Conservation (phyloP, 805 yeast genomes). For the Hanseniaspora pseudoguilliermondii region DNA sequence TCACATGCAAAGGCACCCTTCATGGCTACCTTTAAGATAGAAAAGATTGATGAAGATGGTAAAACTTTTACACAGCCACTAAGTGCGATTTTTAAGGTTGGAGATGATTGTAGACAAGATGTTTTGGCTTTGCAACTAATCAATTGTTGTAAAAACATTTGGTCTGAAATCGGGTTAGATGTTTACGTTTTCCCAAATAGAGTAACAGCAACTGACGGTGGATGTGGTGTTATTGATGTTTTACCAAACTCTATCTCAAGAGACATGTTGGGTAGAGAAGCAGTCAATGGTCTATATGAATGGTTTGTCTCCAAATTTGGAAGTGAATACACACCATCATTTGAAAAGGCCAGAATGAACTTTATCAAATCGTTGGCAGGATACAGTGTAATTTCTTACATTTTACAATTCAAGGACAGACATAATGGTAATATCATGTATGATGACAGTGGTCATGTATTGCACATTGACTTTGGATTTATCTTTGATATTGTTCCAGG, state of each 20-base stretch:
- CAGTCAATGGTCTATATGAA: conserved; percentile 91
- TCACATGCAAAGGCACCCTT: conserved; percentile 98
- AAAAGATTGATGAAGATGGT: conserved; percentile 35
- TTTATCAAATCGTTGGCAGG: conserved; percentile 91
- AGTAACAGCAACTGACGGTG: conserved; percentile 97
- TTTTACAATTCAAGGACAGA: conserved; percentile 89
- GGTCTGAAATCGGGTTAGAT: conserved; percentile 80
- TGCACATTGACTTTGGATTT: conserved; percentile 96
- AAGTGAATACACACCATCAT: conserved; percentile 79
- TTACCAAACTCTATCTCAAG: conserved; percentile 88
- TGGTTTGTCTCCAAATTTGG: conserved; percentile 88
- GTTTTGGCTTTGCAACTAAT: conserved; percentile 85
- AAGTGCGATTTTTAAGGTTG: conserved; percentile 95
- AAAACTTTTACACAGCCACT: conserved; percentile 60
- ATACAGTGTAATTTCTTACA: conserved; percentile 78
- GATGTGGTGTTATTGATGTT: conserved; percentile 97
- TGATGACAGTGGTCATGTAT: conserved; percentile 84
- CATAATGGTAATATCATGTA: conserved; percentile 97
- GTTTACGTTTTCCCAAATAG: conserved; percentile 84
- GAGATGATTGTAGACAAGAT: conserved; percentile 98
- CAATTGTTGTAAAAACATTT: conserved; percentile 80
- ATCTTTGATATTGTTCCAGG: conserved; percentile 98
- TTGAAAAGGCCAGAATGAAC: conserved; percentile 83
- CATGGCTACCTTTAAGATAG: conserved; percentile 86
- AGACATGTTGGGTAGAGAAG: conserved; percentile 98